Evolutionary conservation across 228 moss, liverwort and hornwort genomes (phyloP).

Genomic region (Sphagnum fallax): DNA sequence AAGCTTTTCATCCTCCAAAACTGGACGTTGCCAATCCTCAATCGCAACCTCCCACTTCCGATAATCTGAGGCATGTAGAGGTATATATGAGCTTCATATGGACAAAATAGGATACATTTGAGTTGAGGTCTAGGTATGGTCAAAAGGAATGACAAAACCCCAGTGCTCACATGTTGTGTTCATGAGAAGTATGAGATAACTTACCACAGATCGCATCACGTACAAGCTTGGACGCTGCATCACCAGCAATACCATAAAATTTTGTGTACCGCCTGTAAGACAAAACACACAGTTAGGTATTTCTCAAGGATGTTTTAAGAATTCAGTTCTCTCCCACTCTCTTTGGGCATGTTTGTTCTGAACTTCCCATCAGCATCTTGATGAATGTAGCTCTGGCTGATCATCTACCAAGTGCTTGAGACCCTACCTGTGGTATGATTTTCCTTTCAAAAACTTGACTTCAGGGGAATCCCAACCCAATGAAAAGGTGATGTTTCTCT

Average conservation of each 20-base stretch:
- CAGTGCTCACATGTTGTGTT: no score
- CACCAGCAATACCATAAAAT: constrained; percentile 69
- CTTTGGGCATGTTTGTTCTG: no score
- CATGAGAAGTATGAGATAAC: neutral
- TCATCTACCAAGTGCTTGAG: neutral
- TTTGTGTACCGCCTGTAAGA: constrained; percentile 81
- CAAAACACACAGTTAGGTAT: neutral
- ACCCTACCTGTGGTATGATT: constrained; percentile 68
- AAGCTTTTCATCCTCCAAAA: constrained; percentile 62
- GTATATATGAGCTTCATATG: no score
- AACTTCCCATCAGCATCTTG: no score
- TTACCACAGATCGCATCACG: constrained; percentile 84
- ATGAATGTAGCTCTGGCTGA: no score
- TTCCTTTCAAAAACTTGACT: constrained; percentile 80
- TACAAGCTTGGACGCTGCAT: constrained; percentile 72
- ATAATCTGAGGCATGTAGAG: constrained; percentile 33
- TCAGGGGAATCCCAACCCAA: constrained; percentile 89
- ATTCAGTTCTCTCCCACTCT: neutral
- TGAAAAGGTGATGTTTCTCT: constrained; percentile 73
- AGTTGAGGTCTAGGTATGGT: no score
- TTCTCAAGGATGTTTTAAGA: neutral
- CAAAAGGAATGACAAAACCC: no score
- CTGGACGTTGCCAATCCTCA: constrained; percentile 79
- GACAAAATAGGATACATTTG: no score
- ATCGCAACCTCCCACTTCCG: constrained; percentile 90